Percentiles rank a stretch among this genome's conserved stretches.
Evolutionary conservation across 2,329 filamentous ascomycete genomes (phyloP).

Genomic region (Teratosphaeriaceae sp.): DNA sequence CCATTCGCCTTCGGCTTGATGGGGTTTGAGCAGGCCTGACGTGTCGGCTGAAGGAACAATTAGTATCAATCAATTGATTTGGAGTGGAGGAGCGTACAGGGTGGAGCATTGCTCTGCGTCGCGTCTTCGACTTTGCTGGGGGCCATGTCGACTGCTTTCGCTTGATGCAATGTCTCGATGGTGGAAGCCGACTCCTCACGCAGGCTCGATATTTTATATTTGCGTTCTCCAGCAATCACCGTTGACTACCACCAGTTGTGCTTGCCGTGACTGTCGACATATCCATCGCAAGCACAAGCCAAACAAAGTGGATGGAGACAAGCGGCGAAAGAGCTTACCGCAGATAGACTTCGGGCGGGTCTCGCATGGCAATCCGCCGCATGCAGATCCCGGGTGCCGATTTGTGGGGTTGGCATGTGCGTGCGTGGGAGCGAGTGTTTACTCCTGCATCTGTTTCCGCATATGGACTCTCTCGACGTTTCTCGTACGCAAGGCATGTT

Average conservation of each 20-base stretch:
- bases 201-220: no score
- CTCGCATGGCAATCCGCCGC: no score
- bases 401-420: no score
- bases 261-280: background rate
- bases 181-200: background rate
- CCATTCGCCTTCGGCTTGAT: slow-evolving; percentile 30
- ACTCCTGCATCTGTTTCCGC: no score
- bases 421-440: no score
- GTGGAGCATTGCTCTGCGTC: slow-evolving; percentile 34
- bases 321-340: no score
- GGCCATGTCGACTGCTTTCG: slow-evolving; percentile 4
- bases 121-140: slow-evolving; percentile 7
- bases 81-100: slow-evolving; percentile 21
- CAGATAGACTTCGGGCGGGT: no score
- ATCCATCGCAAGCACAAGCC: background rate
- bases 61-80: slow-evolving; percentile 1
- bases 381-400: no score
- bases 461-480: no score
- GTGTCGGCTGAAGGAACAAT: slow-evolving; percentile 21
- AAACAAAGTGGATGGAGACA: background rate
- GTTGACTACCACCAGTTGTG: no score
- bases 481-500: no score
- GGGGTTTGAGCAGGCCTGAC: slow-evolving; percentile 27
- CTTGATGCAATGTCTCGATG: background rate
- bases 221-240: background rate